phyloP scores from a whole-genome alignment of 2,329 filamentous ascomycete species.

The Paracoccidioides lutzii region DNA sequence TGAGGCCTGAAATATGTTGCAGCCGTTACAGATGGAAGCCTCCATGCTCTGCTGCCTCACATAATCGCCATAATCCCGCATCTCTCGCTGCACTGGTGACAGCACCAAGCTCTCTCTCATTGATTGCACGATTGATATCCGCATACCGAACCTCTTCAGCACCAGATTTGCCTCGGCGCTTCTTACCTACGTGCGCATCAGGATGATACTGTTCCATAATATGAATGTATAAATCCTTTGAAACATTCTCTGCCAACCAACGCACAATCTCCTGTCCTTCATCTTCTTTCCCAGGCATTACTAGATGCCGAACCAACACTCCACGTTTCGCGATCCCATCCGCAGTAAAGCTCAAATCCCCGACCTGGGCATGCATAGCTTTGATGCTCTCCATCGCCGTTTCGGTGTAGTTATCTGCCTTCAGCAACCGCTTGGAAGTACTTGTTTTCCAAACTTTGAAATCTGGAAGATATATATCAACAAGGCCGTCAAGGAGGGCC shows the following conservation, averaged over 20 bases:
- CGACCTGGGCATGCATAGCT: slow-evolving; percentile 69
- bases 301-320: slow-evolving; percentile 62
- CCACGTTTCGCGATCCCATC: slow-evolving; percentile 72
- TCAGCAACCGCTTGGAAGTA: slow-evolving; percentile 59
- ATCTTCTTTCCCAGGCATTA: slow-evolving; percentile 69
- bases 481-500: slow-evolving; percentile 59
- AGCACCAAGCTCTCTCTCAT: slow-evolving; percentile 49
- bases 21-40: slow-evolving; percentile 37
- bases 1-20: not conserved
- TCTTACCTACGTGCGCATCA: slow-evolving; percentile 67
- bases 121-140: slow-evolving; percentile 65
- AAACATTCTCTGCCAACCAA: slow-evolving; percentile 62
- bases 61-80: slow-evolving; percentile 67
- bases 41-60: slow-evolving; percentile 48
- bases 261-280: slow-evolving; percentile 62
- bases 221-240: slow-evolving; percentile 64
- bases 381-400: slow-evolving; percentile 64
- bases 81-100: slow-evolving; percentile 56
- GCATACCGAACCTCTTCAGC: slow-evolving; percentile 48
- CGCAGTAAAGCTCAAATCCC: slow-evolving; percentile 66
- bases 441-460: slow-evolving; percentile 66
- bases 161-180: slow-evolving; percentile 28
- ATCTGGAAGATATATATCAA: slow-evolving; percentile 79
- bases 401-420: slow-evolving; percentile 61
- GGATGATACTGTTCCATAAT: slow-evolving; percentile 85